A percentile compares a stretch with the other conserved stretches of the same genome.
These are phyloP conservation scores for Boletus vermiculosoides DNA, from an alignment of 768 basidiomycete genomes.

Conservation along the genomic window DNA sequence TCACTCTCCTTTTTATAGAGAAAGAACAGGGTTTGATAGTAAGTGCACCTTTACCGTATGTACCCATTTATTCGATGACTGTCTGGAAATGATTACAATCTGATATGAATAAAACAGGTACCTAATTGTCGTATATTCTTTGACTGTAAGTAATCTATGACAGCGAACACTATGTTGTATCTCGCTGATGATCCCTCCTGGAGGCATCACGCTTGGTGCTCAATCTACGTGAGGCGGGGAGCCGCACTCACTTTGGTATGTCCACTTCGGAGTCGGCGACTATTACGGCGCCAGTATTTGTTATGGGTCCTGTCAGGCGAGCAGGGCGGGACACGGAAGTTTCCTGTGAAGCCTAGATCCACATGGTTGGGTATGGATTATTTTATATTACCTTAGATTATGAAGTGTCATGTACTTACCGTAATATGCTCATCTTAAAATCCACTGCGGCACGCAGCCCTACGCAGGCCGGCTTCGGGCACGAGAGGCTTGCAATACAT, in stretches of 20 bases:
- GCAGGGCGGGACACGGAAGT: too few species aligned
- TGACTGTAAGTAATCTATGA: background rate
- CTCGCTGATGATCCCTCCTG: too few species aligned
- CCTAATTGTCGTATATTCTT: background rate
- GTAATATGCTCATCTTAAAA: too few species aligned
- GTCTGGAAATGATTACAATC: background rate
- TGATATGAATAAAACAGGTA: background rate
- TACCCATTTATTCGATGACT: background rate
- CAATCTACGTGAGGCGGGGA: background rate
- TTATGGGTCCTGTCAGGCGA: background rate
- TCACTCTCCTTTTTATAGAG: background rate
- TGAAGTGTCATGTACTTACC: too few species aligned
- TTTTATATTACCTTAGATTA: too few species aligned
- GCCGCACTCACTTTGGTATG: background rate
- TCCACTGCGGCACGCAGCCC: too few species aligned
- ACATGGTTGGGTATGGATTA: too few species aligned
- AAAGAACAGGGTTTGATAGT: background rate
- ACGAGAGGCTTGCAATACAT: too few species aligned
- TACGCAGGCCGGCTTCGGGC: too few species aligned
- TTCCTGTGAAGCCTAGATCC: background rate
- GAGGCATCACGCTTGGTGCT: too few species aligned
- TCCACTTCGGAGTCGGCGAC: background rate
- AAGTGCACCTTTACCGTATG: background rate
- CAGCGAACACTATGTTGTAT: too few species aligned
- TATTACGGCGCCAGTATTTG: too few species aligned